phyloP scores from a whole-genome alignment of 352 stramenopile species.

The Lagenidium sp. region DNA sequence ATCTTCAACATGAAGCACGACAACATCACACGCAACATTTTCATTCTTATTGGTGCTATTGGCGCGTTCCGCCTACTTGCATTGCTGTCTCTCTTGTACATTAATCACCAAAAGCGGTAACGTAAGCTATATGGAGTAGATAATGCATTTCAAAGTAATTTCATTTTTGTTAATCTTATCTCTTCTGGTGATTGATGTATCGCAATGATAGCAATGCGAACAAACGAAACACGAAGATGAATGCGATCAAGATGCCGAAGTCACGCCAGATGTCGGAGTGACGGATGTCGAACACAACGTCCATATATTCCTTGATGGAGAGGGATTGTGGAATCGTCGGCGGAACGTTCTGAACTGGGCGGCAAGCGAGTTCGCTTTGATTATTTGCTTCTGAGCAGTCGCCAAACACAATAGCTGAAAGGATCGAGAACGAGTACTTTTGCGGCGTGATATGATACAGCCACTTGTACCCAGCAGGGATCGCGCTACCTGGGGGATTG shows the following conservation, averaged over 20 bases:
- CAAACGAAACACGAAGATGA: conserved; percentile 28
- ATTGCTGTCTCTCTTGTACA: conserved; percentile 28
- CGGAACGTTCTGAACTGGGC: conserved; percentile 7
- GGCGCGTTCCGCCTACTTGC: conserved; percentile 27
- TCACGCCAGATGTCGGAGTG: conserved; percentile 12
- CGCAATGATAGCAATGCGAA: conserved; percentile 32
- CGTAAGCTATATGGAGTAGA: neutral
- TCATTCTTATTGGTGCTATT: conserved; percentile 17
- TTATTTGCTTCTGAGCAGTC: conserved; percentile 4
- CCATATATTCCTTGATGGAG: conserved; percentile 25
- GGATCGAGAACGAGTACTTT: conserved; percentile 7
- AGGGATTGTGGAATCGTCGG: conserved; percentile 3
- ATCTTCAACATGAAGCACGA: conserved; percentile 19
- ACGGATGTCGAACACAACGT: conserved; percentile 16
- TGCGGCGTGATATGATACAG: conserved; percentile 16
- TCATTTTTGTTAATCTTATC: conserved; percentile 6
- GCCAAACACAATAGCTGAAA: conserved; percentile 5
- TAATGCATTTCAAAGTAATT: neutral
- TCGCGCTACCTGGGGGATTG: conserved; percentile 16
- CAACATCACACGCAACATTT: conserved; percentile 11
- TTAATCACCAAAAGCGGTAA: conserved; percentile 46
- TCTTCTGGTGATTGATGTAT: conserved; percentile 46
- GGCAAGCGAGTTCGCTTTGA: conserved; percentile 11
- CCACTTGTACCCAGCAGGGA: conserved; percentile 20
- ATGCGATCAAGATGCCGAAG: conserved; percentile 7